A percentile compares a stretch with the other conserved stretches of the same genome.
These are phyloP conservation scores for Pseudonitzschia pungens DNA, from an alignment of 108 stramenopile species.

Conservation along the genomic window DNA sequence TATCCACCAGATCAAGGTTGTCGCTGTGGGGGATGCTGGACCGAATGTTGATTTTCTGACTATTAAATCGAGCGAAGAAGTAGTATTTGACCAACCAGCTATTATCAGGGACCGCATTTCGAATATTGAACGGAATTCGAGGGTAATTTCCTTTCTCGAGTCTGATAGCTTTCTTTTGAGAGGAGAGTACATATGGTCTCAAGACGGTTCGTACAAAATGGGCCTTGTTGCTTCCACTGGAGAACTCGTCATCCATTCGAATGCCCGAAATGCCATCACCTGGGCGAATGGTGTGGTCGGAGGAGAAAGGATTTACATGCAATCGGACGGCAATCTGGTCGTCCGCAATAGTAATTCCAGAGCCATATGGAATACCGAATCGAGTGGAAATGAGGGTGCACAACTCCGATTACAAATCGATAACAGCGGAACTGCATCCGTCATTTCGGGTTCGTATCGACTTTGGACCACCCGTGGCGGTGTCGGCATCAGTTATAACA, in stretches of 20 bases:
- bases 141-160: background rate
- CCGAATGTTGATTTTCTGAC: constrained; percentile 13
- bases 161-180: constrained; percentile 1
- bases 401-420: constrained; percentile 11
- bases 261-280: background rate
- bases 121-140: background rate
- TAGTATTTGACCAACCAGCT: background rate
- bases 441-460: background rate
- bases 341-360: background rate
- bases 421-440: constrained; percentile 16
- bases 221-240: constrained; percentile 5
- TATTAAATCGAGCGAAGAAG: background rate
- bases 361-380: constrained; percentile 17
- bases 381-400: constrained; percentile 15
- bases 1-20: constrained; percentile 4
- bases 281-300: constrained; percentile 16
- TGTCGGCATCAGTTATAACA: background rate
- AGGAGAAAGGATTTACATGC: constrained; percentile 9
- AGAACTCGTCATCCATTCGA: background rate
- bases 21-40: background rate
- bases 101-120: background rate
- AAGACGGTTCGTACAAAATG: constrained; percentile 20
- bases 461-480: background rate
- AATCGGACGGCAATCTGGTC: constrained; percentile 28
- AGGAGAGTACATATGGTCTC: constrained; percentile 26